Evolutionary conservation across 108 stramenopile genomes (phyloP), one percentile per base, ranked within the genome.

Genomic region (Discostella pseudostelligera): DNA sequence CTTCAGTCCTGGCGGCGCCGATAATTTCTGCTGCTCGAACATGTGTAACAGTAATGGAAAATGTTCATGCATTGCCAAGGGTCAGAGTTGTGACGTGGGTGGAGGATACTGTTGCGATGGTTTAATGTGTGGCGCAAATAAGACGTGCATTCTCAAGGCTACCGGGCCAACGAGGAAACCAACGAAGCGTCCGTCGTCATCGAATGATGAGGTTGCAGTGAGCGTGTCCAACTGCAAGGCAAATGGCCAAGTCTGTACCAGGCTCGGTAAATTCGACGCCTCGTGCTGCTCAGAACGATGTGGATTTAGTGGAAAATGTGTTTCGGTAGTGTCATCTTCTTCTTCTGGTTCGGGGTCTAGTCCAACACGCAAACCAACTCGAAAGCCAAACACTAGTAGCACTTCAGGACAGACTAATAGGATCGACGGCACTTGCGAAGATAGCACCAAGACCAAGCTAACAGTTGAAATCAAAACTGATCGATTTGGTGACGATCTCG

Each of bases 381-480:
- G 16, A 17, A 19, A 11, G 39, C 44, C 44, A 40, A 64, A 47
- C 32, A 20, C 46, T 1, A 12, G 13, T 5, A 17, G 47, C 2
- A 26, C 26, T 10, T 58, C 32, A 49, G 49, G 56, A 7, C 22
- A 49, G n/a, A 44, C 55, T 17, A 46, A 51, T 61, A n/a, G 13
- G 1, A 24, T 36, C 0, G 65, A 63, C 25, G 59, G 35, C n/a
- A 12, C 45, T 13, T 60, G 59, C 59, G 42, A 0, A 39, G 45
- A 60, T 46, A 36, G 37, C 17, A 24, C 25, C 2, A 45, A 67
- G 16, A 49, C 66, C 5, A 70, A 78, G 64, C 2, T 78, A n/a
- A 70, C 69, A 28, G 55, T 78, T 24, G 69, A 78, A 46, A 66
- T 78, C 21, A 14, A 46, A 16, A 70, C 76, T 20, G 76, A 64